Evolutionary conservation across 2,329 filamentous ascomycete genomes (phyloP).

Genomic region (Trichoderma citrinoviride): DNA sequence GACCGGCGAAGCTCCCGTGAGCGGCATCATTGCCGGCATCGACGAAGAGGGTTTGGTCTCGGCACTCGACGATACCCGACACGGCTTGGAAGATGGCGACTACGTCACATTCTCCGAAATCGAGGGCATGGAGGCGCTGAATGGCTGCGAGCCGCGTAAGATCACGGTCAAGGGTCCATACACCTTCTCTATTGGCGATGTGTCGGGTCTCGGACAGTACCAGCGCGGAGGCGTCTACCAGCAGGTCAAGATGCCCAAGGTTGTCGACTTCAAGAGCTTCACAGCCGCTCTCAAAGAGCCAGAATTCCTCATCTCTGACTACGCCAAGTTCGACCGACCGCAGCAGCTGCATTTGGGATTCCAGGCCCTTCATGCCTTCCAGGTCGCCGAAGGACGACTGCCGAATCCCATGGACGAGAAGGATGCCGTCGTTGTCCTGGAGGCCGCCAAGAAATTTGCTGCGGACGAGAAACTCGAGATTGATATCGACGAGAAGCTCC

Average conservation of each 20-base stretch:
- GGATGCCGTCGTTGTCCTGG: constrained; percentile 76
- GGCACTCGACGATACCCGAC: constrained; percentile 88
- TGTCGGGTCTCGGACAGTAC: constrained; percentile 83
- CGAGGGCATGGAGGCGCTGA: constrained; percentile 86
- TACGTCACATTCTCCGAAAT: constrained; percentile 93
- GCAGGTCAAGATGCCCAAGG: constrained; percentile 98
- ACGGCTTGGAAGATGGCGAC: constrained; percentile 94
- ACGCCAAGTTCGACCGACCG: constrained; percentile 95
- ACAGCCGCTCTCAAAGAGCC: constrained; percentile 77
- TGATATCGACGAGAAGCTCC: constrained; percentile 87
- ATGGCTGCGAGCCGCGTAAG: constrained; percentile 80
- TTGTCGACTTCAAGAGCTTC: constrained; percentile 82
- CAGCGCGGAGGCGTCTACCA: constrained; percentile 84
- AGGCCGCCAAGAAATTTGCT: constrained; percentile 71
- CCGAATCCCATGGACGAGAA: constrained; percentile 80
- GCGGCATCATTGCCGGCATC: constrained; percentile 86
- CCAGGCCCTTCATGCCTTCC: constrained; percentile 87
- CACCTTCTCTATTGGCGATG: constrained; percentile 94
- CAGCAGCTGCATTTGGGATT: constrained; percentile 89
- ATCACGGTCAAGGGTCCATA: constrained; percentile 94
- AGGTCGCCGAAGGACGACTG: constrained; percentile 68
- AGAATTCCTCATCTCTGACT: constrained; percentile 89
- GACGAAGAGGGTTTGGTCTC: constrained; percentile 89
- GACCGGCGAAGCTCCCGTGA: constrained; percentile 83
- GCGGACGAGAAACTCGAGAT: constrained; percentile 62